phyloP scores from a whole-genome alignment of 2,329 filamentous ascomycete species.

The Xenoacremonium recifei region DNA sequence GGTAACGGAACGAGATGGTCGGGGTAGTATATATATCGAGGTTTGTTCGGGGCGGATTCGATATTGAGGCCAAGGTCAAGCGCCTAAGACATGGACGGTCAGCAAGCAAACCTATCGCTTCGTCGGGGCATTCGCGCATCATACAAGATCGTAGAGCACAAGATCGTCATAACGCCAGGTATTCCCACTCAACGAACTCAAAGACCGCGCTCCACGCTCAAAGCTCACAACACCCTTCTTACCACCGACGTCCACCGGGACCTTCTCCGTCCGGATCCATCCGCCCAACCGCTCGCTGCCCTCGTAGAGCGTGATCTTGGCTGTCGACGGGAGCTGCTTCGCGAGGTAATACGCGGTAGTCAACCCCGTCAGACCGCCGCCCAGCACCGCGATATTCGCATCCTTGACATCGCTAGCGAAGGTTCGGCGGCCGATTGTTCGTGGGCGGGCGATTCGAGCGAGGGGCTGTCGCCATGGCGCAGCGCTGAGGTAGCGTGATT shows the following conservation, averaged over 20 bases:
- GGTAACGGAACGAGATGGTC: slow-evolving; percentile 57
- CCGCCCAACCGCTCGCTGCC: slow-evolving; percentile 69
- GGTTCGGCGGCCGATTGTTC: slow-evolving; percentile 7
- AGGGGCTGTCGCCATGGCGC: slow-evolving; percentile 9
- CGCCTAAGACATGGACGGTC: slow-evolving; percentile 26
- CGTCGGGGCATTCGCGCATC: slow-evolving; percentile 26
- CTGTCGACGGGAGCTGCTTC: slow-evolving; percentile 59
- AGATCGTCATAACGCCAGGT: slow-evolving; percentile 55
- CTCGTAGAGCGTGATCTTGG: slow-evolving; percentile 81
- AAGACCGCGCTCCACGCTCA: slow-evolving; percentile 79
- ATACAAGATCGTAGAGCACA: slow-evolving; percentile 69
- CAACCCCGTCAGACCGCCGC: slow-evolving; percentile 81
- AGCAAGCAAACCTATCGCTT: too few species aligned
- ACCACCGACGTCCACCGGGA: slow-evolving; percentile 57
- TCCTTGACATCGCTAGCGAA: background rate
- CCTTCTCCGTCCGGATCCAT: slow-evolving; percentile 71
- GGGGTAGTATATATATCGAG: slow-evolving; percentile 83
- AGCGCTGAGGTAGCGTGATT: slow-evolving; percentile 10
- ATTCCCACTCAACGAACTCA: slow-evolving; percentile 53
- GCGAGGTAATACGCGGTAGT: slow-evolving; percentile 75
- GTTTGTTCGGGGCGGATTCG: slow-evolving; percentile 45
- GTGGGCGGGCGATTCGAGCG: slow-evolving; percentile 3
- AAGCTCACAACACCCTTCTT: slow-evolving; percentile 62
- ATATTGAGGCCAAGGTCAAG: slow-evolving; percentile 40
- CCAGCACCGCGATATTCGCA: slow-evolving; percentile 63